These are phyloP conservation scores for Ceriops tagal DNA, from an alignment of 345 rosid genomes.

Conservation along the genomic window DNA sequence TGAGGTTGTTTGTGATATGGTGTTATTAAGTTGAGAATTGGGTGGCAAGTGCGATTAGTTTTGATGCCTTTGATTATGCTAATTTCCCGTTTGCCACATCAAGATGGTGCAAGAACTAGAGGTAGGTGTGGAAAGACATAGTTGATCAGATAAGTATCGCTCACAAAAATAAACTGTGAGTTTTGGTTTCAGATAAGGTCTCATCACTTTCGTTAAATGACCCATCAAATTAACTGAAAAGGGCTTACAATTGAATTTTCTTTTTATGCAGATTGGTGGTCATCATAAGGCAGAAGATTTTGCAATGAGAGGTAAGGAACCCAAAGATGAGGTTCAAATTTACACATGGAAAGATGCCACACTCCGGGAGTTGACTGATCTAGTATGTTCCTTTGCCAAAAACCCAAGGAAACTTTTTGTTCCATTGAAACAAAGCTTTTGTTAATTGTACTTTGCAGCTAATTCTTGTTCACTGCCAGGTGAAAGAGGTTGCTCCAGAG, in stretches of 20 bases:
- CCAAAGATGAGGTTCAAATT: slow-evolving; percentile 94
- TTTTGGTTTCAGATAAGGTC: too few relatives aligned
- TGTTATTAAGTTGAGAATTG: too few relatives aligned
- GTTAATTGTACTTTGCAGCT: not conserved
- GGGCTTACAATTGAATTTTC: not conserved
- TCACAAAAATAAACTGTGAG: too few relatives aligned
- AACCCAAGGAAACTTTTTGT: too few relatives aligned
- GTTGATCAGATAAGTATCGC: too few relatives aligned
- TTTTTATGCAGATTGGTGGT: slow-evolving; percentile 55
- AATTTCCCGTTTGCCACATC: too few relatives aligned
- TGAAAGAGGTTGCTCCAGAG: slow-evolving; percentile 82
- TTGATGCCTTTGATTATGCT: too few relatives aligned
- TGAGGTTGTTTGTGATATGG: too few relatives aligned
- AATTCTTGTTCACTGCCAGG: slow-evolving; percentile 34
- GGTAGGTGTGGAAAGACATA: too few relatives aligned
- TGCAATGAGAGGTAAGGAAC: slow-evolving; percentile 92
- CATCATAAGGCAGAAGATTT: slow-evolving; percentile 81
- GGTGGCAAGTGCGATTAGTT: too few relatives aligned
- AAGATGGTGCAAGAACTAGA: too few relatives aligned
- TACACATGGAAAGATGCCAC: slow-evolving; percentile 98
- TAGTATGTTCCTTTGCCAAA: slow-evolving; percentile 40
- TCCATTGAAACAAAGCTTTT: not conserved
- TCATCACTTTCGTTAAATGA: not conserved
- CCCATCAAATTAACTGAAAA: not conserved
- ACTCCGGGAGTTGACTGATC: slow-evolving; percentile 80